These are phyloP conservation scores for Cryptosporidium tyzzeri DNA, from an alignment of 169 alveolate genomes.

Conservation along the genomic window DNA sequence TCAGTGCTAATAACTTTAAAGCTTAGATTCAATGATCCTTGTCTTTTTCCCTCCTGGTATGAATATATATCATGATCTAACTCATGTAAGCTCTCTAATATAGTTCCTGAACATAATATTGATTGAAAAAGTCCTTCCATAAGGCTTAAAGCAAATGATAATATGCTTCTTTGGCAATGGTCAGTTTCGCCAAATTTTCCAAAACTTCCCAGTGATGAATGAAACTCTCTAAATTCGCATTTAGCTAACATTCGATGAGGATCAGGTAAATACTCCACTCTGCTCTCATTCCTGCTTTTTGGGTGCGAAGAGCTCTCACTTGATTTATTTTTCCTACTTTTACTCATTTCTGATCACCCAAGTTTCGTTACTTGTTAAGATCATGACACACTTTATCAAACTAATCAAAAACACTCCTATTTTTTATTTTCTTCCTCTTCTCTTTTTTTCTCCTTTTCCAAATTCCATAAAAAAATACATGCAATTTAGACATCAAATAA, in stretches of 20 bases:
- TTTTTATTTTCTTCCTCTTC: too few relatives aligned
- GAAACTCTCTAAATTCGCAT: conserved; percentile 53
- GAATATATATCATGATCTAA: conserved; percentile 37
- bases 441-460: background rate
- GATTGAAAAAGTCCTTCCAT: conserved; percentile 28
- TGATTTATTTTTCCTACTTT: conserved; percentile 14
- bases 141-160: conserved; percentile 37
- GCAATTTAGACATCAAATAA: conserved; percentile 31
- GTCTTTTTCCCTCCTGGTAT: conserved; percentile 24
- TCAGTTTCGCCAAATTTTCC: conserved; percentile 17
- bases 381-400: background rate
- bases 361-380: background rate
- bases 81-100: conserved; percentile 41
- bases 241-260: conserved; percentile 41
- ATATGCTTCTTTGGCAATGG: conserved; percentile 16
- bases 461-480: conserved; percentile 16
- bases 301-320: background rate
- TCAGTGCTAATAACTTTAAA: conserved; percentile 51
- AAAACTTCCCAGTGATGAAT: conserved; percentile 46
- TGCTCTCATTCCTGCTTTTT: conserved; percentile 19
- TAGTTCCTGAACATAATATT: conserved; percentile 46
- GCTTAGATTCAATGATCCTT: conserved; percentile 24
- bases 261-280: conserved; percentile 46
- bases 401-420: background rate
- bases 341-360: background rate